These are phyloP conservation scores for Phytopythium oedochilum DNA, from an alignment of 352 stramenopile genomes.

Conservation along the genomic window DNA sequence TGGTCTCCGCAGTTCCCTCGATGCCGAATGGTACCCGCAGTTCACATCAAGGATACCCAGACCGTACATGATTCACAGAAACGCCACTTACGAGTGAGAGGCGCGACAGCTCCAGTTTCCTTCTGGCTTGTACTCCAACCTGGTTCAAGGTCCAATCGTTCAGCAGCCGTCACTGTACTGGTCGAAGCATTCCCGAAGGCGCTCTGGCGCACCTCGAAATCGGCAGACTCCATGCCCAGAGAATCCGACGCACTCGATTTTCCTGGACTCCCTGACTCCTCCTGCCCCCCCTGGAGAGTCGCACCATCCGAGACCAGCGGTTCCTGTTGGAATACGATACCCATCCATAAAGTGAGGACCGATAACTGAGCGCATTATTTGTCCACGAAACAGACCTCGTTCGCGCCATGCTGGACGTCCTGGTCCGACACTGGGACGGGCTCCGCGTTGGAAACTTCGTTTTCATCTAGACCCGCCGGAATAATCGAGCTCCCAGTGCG, in stretches of 20 bases:
- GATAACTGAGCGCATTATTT: not conserved
- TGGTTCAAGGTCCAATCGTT: not conserved
- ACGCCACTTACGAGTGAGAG: conserved; percentile 44
- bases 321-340: no score
- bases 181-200: no score
- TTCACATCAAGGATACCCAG: no score
- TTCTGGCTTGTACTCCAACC: conserved; percentile 46
- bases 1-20: no score
- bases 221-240: conserved; percentile 62
- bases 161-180: not conserved
- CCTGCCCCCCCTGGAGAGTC: not conserved
- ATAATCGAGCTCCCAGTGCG: conserved; percentile 52
- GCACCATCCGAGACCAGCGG: no score
- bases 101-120: conserved; percentile 33
- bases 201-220: conserved; percentile 57
- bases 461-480: not conserved
- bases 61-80: no score
- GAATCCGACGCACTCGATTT: conserved; percentile 60
- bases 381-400: not conserved
- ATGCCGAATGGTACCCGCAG: no score
- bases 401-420: not conserved
- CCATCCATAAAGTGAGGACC: no score
- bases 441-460: conserved; percentile 4
- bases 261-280: conserved; percentile 9
- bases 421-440: not conserved